Conservation (phyloP, 176 grass and related monocot species). For the Dendrocalamus sinicus region DNA sequence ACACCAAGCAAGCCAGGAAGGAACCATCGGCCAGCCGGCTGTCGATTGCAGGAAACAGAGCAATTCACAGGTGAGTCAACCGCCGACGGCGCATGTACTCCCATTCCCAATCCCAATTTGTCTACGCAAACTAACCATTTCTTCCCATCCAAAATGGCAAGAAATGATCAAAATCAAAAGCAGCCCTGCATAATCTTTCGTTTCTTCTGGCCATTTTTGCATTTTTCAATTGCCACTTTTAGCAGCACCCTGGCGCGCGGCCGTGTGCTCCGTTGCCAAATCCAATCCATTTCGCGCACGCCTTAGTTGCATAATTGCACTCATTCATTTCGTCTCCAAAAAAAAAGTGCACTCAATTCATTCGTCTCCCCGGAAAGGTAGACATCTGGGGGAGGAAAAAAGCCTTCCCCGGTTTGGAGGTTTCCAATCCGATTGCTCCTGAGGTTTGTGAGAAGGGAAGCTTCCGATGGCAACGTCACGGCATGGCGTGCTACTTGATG, state of each 20-base stretch:
- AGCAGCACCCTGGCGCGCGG: neutral
- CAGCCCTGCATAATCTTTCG: neutral
- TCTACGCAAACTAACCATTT: constrained; percentile 7
- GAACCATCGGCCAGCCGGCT: neutral
- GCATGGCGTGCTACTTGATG: constrained; percentile 9
- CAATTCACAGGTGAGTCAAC: constrained; percentile 47
- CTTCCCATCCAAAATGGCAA: constrained; percentile 1
- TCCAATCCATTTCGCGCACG: neutral
- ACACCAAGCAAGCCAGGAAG: neutral
- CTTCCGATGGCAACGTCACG: constrained; percentile 25
- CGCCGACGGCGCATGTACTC: constrained; percentile 26
- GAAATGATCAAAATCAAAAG: neutral
- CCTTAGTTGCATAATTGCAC: neutral
- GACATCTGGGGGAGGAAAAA: neutral
- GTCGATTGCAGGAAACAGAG: neutral
- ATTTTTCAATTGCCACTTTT: constrained; percentile 18
- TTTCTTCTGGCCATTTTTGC: neutral
- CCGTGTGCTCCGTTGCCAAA: neutral
- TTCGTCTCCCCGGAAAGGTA: neutral
- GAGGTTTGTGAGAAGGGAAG: constrained; percentile 28
- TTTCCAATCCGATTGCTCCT: neutral
- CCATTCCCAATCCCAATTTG: neutral
- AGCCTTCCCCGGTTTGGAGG: neutral
- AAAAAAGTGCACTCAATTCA: neutral
- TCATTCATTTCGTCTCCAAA: neutral